phyloP scores from a whole-genome alignment of 306 rosid species.

The Sesbania bispinosa region DNA sequence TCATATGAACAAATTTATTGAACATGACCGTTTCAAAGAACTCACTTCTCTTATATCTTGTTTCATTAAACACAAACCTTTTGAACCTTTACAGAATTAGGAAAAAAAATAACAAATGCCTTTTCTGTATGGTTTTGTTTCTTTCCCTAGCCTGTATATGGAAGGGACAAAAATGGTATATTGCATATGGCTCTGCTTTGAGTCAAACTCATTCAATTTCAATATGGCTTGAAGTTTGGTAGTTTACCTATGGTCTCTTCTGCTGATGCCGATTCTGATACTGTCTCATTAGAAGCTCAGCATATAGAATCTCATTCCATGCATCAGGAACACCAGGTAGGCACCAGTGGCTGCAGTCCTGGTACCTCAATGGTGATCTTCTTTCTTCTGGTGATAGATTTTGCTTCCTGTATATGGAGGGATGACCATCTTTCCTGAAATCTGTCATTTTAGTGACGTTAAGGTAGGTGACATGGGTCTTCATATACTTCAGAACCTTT shows the following conservation, averaged over 20 bases:
- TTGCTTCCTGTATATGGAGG: constrained; percentile 74
- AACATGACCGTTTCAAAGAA: constrained; percentile 20
- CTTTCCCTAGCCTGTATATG: constrained; percentile 13
- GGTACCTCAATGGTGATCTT: constrained; percentile 52
- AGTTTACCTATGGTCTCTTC: constrained; percentile 46
- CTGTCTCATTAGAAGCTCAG: constrained; percentile 55
- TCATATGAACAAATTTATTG: constrained; percentile 38
- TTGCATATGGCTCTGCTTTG: constrained; percentile 17
- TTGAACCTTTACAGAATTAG: background rate
- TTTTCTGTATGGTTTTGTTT: constrained; percentile 17
- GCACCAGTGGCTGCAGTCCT: constrained; percentile 98
- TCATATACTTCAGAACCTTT: constrained; percentile 71
- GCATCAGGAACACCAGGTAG: constrained; percentile 94
- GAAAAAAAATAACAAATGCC: background rate
- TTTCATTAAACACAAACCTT: constrained; percentile 6
- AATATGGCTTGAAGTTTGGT: background rate
- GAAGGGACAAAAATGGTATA: constrained; percentile 15
- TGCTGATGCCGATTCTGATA: constrained; percentile 38
- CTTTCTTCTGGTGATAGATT: constrained; percentile 49
- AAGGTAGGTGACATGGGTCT: constrained; percentile 66
- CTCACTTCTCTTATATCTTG: background rate
- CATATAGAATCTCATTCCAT: constrained; percentile 81
- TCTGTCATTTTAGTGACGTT: constrained; percentile 84
- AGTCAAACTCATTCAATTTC: constrained; percentile 8
- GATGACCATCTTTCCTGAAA: constrained; percentile 93